These are phyloP conservation scores for Saccharomycopsis sp. DNA, from an alignment of 805 yeast species.

Conservation along the genomic window DNA sequence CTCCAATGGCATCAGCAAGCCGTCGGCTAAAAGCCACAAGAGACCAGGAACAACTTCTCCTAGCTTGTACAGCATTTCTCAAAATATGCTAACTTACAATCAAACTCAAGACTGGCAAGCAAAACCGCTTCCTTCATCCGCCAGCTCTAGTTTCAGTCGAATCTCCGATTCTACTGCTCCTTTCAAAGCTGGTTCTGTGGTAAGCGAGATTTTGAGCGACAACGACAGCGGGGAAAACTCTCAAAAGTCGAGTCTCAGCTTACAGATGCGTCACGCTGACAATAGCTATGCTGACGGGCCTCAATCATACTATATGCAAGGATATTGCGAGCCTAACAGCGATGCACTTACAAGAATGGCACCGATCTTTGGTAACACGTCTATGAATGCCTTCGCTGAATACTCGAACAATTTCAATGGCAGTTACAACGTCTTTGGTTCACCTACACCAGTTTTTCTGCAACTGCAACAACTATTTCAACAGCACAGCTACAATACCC, in stretches of 20 bases:
- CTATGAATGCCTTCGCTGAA: too few relatives aligned
- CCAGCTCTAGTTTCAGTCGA: background rate
- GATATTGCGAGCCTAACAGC: too few relatives aligned
- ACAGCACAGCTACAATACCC: too few relatives aligned
- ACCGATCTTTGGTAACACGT: too few relatives aligned
- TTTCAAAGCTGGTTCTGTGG: too few relatives aligned
- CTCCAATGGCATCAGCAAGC: background rate
- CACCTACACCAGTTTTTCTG: too few relatives aligned
- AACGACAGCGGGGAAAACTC: background rate
- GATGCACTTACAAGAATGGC: too few relatives aligned
- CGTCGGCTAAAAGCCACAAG: background rate
- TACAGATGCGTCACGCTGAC: too few relatives aligned
- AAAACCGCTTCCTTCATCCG: background rate
- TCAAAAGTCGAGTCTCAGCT: background rate
- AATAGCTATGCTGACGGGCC: background rate
- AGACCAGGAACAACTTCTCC: background rate
- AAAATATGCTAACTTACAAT: background rate
- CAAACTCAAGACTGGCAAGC: background rate
- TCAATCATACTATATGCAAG: background rate
- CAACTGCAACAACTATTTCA: too few relatives aligned
- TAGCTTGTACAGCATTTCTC: background rate
- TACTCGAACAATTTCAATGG: too few relatives aligned
- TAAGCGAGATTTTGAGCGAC: background rate
- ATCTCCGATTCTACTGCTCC: too few relatives aligned
- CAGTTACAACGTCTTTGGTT: too few relatives aligned